Conservation (phyloP, 2,329 filamentous ascomycete species). For the Corinectria fuckeliana region DNA sequence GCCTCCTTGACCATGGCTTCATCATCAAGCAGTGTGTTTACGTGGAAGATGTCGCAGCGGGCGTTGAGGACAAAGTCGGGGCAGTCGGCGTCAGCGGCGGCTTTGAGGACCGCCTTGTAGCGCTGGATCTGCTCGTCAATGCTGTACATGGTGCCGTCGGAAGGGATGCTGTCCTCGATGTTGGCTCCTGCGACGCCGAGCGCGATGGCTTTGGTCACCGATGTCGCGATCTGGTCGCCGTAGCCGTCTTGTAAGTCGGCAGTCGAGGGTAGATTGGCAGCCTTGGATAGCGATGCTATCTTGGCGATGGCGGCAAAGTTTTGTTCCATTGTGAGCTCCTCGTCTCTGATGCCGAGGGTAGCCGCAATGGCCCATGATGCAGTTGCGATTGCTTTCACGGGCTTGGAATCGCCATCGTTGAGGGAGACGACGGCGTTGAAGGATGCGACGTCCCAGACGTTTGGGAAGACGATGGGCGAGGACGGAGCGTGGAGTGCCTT, state of each 20-base stretch:
- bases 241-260: conserved; percentile 69
- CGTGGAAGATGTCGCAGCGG: conserved; percentile 59
- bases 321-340: conserved; percentile 55
- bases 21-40: conserved; percentile 39
- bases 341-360: conserved; percentile 51
- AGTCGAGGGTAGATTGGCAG: conserved; percentile 55
- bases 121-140: conserved; percentile 56
- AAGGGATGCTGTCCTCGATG: conserved; percentile 59
- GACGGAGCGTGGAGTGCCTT: conserved; percentile 57
- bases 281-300: conserved; percentile 51
- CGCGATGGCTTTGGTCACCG: conserved; percentile 52
- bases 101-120: conserved; percentile 50
- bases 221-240: conserved; percentile 52
- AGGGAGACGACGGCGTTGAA: conserved; percentile 53
- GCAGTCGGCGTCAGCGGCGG: conserved; percentile 55
- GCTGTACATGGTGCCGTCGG: conserved; percentile 42
- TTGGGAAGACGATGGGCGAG: conserved; percentile 59
- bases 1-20: conserved; percentile 53
- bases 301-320: conserved; percentile 56
- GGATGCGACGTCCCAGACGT: conserved; percentile 61
- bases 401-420: conserved; percentile 44
- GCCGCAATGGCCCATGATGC: conserved; percentile 59
- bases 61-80: conserved; percentile 65
- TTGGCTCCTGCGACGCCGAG: conserved; percentile 64
- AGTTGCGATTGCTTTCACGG: conserved; percentile 53